Percentiles rank a stretch among this genome's conserved stretches.
phyloP scores from a whole-genome alignment of 2,329 filamentous ascomycete species.

The Lecanoromycetidae sp. region DNA sequence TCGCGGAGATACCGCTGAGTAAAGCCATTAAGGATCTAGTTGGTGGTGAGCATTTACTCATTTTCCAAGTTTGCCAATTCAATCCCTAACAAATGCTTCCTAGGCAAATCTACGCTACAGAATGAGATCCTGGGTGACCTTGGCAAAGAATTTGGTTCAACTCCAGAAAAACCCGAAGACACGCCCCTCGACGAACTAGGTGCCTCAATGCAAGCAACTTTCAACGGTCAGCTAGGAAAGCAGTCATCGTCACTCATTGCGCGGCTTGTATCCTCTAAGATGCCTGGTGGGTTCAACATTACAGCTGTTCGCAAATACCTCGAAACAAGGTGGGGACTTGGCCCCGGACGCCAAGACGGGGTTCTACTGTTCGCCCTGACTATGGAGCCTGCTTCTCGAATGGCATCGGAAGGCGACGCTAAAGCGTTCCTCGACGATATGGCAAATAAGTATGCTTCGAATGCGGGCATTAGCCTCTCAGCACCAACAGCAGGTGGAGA shows the following conservation, averaged over 20 bases:
- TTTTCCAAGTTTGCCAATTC: too few species aligned
- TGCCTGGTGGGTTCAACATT: slow-evolving; percentile 99
- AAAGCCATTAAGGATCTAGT: slow-evolving; percentile 99
- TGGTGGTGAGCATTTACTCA: slow-evolving; percentile 55
- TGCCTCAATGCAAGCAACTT: slow-evolving; percentile 93
- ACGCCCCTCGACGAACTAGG: slow-evolving; percentile 90
- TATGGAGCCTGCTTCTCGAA: slow-evolving; percentile 77
- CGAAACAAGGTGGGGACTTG: slow-evolving; percentile 86
- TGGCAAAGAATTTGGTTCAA: slow-evolving; percentile 96
- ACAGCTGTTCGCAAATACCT: slow-evolving; percentile 90
- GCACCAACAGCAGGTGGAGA: slow-evolving; percentile 60
- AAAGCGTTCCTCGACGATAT: slow-evolving; percentile 86
- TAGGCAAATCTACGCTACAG: slow-evolving; percentile 95
- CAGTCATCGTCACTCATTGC: slow-evolving; percentile 88
- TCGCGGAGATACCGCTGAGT: slow-evolving; percentile 76
- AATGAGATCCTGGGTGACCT: slow-evolving; percentile 97
- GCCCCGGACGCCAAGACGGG: slow-evolving; percentile 76
- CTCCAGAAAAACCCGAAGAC: slow-evolving; percentile 96
- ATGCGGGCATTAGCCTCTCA: slow-evolving; percentile 71
- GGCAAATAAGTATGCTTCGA: slow-evolving; percentile 75
- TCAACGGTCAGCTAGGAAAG: slow-evolving; percentile 96
- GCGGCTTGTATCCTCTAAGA: slow-evolving; percentile 93
- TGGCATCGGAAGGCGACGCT: slow-evolving; percentile 80
- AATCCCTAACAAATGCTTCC: background rate
- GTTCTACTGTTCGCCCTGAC: slow-evolving; percentile 80